phyloP scores from a whole-genome alignment of 495 filamentous ascomycete genomes.

The Podospora pseudopauciseta region DNA sequence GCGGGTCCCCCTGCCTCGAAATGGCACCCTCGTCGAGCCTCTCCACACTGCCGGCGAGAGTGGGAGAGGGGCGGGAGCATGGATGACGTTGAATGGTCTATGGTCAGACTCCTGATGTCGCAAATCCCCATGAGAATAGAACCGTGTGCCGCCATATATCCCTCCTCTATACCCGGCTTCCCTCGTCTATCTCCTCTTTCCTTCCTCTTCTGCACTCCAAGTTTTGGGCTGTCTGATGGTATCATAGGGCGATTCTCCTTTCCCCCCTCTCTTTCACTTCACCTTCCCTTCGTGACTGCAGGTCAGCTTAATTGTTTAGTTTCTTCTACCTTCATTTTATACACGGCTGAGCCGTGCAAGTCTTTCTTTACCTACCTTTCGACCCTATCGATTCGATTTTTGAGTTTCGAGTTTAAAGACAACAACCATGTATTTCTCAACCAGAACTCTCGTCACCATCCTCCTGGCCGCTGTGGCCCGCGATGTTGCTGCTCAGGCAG shows the following conservation, averaged over 20 bases:
- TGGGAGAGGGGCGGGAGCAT: neutral
- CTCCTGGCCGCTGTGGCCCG: constrained; percentile 27
- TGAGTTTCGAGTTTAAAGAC: constrained; percentile 10
- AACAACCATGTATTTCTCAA: constrained; percentile 28
- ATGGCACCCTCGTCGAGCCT: neutral
- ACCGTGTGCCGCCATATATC: neutral
- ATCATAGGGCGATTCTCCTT: constrained; percentile 5
- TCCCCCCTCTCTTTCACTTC: constrained; percentile 14
- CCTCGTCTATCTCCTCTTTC: constrained; percentile 8
- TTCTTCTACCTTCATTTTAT: constrained; percentile 20
- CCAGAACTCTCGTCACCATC: constrained; percentile 22
- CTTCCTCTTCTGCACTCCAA: constrained; percentile 8
- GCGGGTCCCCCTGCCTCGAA: neutral
- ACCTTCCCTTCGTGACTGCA: constrained; percentile 34
- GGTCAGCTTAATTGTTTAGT: constrained; percentile 25
- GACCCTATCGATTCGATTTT: neutral
- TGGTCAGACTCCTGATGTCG: constrained; percentile 20
- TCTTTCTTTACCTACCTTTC: neutral
- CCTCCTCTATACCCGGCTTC: constrained; percentile 18
- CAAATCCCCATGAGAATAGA: constrained; percentile 17
- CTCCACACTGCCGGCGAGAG: neutral
- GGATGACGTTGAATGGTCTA: constrained; percentile 3
- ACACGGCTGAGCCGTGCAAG: constrained; percentile 9
- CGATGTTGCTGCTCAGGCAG: constrained; percentile 18
- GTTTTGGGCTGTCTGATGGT: constrained; percentile 1